Base-by-base conservation (phyloP, 208 protist species). In the Plasmodiophora brassicae region DNA sequence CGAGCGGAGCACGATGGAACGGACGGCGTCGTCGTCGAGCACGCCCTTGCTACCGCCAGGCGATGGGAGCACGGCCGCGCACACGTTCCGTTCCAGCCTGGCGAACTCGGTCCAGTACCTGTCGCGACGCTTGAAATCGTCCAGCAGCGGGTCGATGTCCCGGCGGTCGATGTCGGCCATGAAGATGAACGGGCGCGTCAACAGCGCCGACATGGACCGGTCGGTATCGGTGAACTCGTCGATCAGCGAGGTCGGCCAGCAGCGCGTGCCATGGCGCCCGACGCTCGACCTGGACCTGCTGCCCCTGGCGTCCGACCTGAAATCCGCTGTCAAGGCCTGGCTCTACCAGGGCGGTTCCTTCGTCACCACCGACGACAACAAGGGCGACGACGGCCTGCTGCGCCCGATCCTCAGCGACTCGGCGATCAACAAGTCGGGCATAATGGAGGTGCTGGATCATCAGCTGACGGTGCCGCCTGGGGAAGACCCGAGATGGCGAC, bases 121-220 rank as follows among this genome's bases (percentile, higher is more conserved):
- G 32, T 57, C 50, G 14, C 5, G 65, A 5, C 65, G 65, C 65
- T 32, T 78, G 14, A 78, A 78, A 32, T 44, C 14, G 5, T 38
- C 65, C 10, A 8, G 5, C 20, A 44, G 32, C 5, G 50, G 50
- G 20, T 28, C 20, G 20, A 78, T n/a, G 32, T 14, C 41, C 5
- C 65, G 65, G 10, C 65, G 65, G 5, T 36, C 14, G 20, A 14
- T 78, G 20, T 38, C 41, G 65, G 32, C 65, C 20, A 14, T 78
- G 65, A 78, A 78, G n/a, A n/a, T 78, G 65, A 78, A 78, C n/a
- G 65, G 65, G 5, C 65, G 65, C 5, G 65, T n/a, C n/a, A n/a
- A 78, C 10, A 78, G 65, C n/a, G 14, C 41, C 14, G 65, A 78
- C 20, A 36, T 78, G 5, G 65, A 78, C 14, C 65, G 32, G 32